Evolutionary conservation across 2,329 filamentous ascomycete genomes (phyloP).

Genomic region (Fusarium chlamydosporum): DNA sequence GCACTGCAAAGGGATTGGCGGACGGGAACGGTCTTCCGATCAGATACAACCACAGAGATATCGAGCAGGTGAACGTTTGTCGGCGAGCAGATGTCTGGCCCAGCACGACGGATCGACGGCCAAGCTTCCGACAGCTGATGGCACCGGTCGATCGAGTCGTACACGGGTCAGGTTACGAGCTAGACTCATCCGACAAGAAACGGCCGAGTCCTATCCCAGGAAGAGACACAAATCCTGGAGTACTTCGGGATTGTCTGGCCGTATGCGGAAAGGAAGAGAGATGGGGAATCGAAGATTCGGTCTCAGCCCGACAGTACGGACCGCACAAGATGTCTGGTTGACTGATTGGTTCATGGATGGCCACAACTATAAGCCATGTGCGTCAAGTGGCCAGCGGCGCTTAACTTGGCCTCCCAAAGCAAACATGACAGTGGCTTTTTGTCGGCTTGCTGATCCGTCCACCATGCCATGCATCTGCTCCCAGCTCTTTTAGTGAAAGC

Average conservation of each 20-base stretch:
- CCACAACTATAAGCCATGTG: constrained; percentile 17
- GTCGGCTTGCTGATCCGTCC: constrained; percentile 37
- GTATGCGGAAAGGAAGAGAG: constrained; percentile 4
- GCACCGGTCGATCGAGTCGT: constrained; percentile 1
- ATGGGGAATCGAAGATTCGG: constrained; percentile 38
- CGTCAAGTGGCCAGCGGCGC: constrained; percentile 14
- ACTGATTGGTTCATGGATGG: not conserved
- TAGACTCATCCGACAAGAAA: constrained; percentile 29
- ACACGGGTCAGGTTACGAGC: constrained; percentile 12
- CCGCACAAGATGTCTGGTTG: not conserved
- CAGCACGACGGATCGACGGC: constrained; percentile 43
- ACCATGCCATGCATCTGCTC: not conserved
- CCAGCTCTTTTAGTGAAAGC: not conserved
- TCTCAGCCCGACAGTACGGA: not conserved
- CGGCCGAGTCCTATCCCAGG: constrained; percentile 21
- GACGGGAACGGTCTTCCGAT: constrained; percentile 45
- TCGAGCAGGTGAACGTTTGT: constrained; percentile 22
- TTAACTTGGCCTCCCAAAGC: constrained; percentile 7
- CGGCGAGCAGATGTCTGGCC: constrained; percentile 10
- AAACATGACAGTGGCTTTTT: constrained; percentile 2
- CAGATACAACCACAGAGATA: constrained; percentile 42
- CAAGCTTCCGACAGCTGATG: constrained; percentile 37
- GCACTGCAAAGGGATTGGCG: constrained; percentile 16
- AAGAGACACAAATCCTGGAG: not conserved
- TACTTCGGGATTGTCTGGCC: constrained; percentile 1